A percentile compares a stretch with the other conserved stretches of the same genome.
phyloP scores from a whole-genome alignment of 1,139 yeast genomes.

The Yamadazyma dendronema region DNA sequence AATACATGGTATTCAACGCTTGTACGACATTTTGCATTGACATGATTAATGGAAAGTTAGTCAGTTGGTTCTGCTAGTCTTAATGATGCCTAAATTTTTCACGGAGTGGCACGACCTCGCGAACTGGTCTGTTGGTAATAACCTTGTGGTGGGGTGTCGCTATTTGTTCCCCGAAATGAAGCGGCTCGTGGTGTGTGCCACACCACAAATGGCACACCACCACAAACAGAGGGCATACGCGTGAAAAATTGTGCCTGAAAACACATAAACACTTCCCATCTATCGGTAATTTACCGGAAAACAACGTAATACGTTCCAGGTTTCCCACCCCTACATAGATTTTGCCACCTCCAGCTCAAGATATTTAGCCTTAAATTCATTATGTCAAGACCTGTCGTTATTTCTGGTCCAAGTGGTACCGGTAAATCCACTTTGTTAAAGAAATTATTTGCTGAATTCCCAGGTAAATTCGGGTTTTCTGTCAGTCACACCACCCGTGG shows the following conservation, averaged over 20 bases:
- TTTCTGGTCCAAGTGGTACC: slow-evolving; percentile 96
- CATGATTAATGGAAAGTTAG: too few relatives aligned
- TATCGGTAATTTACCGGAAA: background rate
- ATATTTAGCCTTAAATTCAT: too few relatives aligned
- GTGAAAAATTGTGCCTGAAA: background rate
- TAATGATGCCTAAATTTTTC: background rate
- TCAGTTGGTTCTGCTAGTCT: slow-evolving; percentile 8
- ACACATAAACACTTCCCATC: background rate
- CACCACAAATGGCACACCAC: too few relatives aligned
- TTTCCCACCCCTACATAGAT: too few relatives aligned
- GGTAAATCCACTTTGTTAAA: slow-evolving; percentile 94
- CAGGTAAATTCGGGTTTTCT: slow-evolving; percentile 87
- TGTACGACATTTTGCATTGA: slow-evolving; percentile 23
- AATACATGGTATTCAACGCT: slow-evolving; percentile 65
- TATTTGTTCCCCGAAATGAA: too few relatives aligned
- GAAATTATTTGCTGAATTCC: slow-evolving; percentile 85
- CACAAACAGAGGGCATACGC: too few relatives aligned
- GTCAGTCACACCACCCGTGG: slow-evolving; percentile 90
- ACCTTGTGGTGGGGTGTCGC: too few relatives aligned
- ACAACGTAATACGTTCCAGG: background rate
- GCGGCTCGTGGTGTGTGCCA: too few relatives aligned
- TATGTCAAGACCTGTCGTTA: slow-evolving; percentile 73
- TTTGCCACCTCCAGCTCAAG: too few relatives aligned
- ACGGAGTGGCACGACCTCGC: background rate
- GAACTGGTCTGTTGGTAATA: too few relatives aligned